Conservation (phyloP, 805 yeast genomes). For the Zygosaccharomyces kombuchaensis region DNA sequence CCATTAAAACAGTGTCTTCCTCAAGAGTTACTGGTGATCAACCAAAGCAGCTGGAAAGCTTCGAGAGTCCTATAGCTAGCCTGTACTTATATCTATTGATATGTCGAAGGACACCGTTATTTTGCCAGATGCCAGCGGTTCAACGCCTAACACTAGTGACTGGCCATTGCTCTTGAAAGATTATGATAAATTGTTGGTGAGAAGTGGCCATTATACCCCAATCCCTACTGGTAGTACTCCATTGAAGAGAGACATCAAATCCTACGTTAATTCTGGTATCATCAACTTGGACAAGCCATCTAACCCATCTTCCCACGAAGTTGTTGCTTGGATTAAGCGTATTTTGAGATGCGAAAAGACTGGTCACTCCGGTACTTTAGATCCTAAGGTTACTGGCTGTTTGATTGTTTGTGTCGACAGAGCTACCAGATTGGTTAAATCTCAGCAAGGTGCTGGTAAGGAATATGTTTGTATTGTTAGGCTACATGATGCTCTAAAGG, state of each 20-base stretch:
- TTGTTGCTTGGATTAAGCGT: conserved; percentile 98
- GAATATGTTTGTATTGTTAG: conserved; percentile 98
- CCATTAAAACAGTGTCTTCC: background rate
- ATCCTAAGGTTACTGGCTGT: conserved; percentile 98
- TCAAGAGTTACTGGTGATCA: background rate
- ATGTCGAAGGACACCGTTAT: conserved; percentile 72
- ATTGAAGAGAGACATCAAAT: conserved; percentile 84
- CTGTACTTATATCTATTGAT: background rate
- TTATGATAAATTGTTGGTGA: conserved; percentile 88
- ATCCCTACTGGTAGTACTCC: conserved; percentile 96
- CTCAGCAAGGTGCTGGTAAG: conserved; percentile 99
- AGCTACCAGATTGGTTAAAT: conserved; percentile 95
- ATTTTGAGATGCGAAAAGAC: conserved; percentile 94
- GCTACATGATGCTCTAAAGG: conserved; percentile 88
- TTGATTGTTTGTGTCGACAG: conserved; percentile 96
- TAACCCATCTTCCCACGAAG: conserved; percentile 98
- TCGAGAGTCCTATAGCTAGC: background rate
- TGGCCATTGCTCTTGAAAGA: conserved; percentile 95
- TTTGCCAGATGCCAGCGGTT: conserved; percentile 79
- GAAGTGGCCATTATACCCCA: conserved; percentile 97
- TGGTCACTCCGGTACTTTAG: conserved; percentile 98
- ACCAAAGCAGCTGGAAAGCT: background rate
- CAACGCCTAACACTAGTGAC: conserved; percentile 80
- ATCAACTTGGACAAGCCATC: conserved; percentile 97
- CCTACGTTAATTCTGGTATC: conserved; percentile 90